Evolutionary conservation across 2,329 filamentous ascomycete species (phyloP).

Genomic region (Setomelanomma holmii): DNA sequence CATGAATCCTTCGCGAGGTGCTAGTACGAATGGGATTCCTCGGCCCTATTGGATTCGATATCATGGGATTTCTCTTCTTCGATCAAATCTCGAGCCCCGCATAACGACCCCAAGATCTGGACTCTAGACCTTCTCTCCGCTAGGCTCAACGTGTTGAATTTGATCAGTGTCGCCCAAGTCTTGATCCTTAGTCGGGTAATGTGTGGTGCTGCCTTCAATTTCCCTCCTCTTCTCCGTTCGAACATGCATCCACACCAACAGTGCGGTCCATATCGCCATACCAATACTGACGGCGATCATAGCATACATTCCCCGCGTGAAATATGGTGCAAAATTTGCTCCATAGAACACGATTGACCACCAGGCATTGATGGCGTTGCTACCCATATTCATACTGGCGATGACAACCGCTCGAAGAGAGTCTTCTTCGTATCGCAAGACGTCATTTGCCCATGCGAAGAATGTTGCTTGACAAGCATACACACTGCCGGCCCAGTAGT

Average conservation of each 20-base stretch:
- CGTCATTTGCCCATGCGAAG: conserved; percentile 78
- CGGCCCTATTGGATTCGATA: neutral
- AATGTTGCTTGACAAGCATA: conserved; percentile 78
- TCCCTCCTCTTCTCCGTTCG: conserved; percentile 48
- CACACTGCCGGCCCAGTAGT: conserved; percentile 73
- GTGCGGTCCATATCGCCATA: conserved; percentile 65
- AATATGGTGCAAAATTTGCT: conserved; percentile 70
- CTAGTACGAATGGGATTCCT: neutral
- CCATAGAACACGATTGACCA: conserved; percentile 77
- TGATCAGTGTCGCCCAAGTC: conserved; percentile 11
- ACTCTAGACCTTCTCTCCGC: conserved; percentile 13
- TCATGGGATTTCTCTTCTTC: neutral
- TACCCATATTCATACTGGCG: conserved; percentile 68
- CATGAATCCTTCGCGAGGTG: conserved; percentile 4
- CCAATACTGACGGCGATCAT: conserved; percentile 71
- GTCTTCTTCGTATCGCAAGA: conserved; percentile 68
- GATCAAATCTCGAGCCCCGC: too few species aligned
- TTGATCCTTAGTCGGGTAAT: conserved; percentile 9
- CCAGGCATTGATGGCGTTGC: conserved; percentile 74
- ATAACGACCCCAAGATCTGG: neutral
- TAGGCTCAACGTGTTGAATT: conserved; percentile 3
- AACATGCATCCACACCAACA: conserved; percentile 57
- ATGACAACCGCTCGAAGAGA: conserved; percentile 71
- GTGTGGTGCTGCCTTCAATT: conserved; percentile 8
- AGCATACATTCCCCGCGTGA: conserved; percentile 74